Evolutionary conservation across 2,329 filamentous ascomycete species (phyloP), one percentile per base, ranked within the genome.

Genomic region (Aspergillus viridinutans): DNA sequence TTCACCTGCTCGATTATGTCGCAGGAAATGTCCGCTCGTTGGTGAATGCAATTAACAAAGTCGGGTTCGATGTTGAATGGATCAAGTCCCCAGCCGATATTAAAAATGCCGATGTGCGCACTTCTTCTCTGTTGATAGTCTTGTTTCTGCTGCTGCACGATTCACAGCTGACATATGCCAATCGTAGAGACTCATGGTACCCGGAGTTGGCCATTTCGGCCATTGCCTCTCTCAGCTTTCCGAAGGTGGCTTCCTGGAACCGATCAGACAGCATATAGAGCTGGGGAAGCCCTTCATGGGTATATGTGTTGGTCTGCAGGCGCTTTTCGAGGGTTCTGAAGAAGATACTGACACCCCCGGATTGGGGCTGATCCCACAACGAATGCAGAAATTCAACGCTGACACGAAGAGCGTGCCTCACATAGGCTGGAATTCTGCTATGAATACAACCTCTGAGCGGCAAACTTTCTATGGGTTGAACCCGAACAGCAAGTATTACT

Each of bases 251-350:
- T 99, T 92, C 76, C 80, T 93, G 54, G 89, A 90, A 58, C 90
- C 92, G 9, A 88, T 99, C 62, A 85, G 82, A 64, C 81, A 86
- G 63, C 92, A 97, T 78, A 92, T 99, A 67, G 81, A 86, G 53
- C 83, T 89, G 14, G 92, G 92, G n/a, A 97, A 97, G 76, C 92
- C 93, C 14, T 97, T 99, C 72, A 95, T 99, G 88, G 92, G 90
- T 51, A 96, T 99, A 69, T 99, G 94, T 70, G 94, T 99, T 54
- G 94, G 94, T 2, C 74, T 97, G 14, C 94, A 99, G 76, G 91
- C 90, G 1, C 80, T 99, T 0, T 97, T 97, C 69, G 82, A 90
- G 64, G 89, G 89, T 8, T 97, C 94, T 0, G 84, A 85, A 43
- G 94, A 99, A 73, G 87, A 90, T 62, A 78, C 86, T 0, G 74